Percentiles rank a stretch among this genome's conserved stretches.
phyloP scores from a whole-genome alignment of 768 basidiomycete species.

The Termitomyces heimii region DNA sequence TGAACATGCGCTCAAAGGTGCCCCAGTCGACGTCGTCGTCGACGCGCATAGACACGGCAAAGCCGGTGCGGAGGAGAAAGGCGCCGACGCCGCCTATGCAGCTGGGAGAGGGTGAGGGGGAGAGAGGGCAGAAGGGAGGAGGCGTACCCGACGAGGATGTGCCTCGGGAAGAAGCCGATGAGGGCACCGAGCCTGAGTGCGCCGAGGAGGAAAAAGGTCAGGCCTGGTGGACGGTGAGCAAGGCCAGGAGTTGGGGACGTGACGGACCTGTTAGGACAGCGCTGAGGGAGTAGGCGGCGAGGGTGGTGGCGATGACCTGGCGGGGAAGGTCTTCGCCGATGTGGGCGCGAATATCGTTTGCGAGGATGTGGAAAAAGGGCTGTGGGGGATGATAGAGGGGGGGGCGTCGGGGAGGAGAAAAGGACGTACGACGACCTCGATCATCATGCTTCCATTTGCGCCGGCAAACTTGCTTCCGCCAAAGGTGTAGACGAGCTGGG shows the following conservation, averaged over 20 bases:
- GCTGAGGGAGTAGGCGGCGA: conserved; percentile 83
- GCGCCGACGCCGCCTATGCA: conserved; percentile 96
- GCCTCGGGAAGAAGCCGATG: conserved; percentile 94
- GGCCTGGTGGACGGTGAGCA: conserved; percentile 31
- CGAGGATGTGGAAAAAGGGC: conserved; percentile 96
- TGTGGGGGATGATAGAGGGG: conserved; percentile 17
- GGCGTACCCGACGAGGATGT: conserved; percentile 85
- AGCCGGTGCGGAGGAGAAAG: conserved; percentile 85
- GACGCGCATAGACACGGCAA: conserved; percentile 82
- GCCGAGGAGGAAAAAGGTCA: conserved; percentile 85
- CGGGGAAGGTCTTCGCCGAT: conserved; percentile 65
- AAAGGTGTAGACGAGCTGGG: conserved; percentile 79
- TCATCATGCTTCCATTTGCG: conserved; percentile 96
- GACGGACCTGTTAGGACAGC: conserved; percentile 76
- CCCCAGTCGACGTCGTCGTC: conserved; percentile 67
- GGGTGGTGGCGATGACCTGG: conserved; percentile 86
- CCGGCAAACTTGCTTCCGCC: conserved; percentile 89
- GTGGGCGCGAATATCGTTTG: conserved; percentile 63
- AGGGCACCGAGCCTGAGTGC: conserved; percentile 76
- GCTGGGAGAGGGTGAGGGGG: conserved; percentile 20
- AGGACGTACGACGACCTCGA: conserved; percentile 83
- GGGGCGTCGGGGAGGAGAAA: neutral
- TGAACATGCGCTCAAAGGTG: conserved; percentile 64
- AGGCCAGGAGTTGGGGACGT: conserved; percentile 12
- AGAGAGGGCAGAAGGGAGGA: neutral